Base-by-base conservation (phyloP, 192 early-diverging fungal genomes). In the Entophlyctis luteolus region DNA sequence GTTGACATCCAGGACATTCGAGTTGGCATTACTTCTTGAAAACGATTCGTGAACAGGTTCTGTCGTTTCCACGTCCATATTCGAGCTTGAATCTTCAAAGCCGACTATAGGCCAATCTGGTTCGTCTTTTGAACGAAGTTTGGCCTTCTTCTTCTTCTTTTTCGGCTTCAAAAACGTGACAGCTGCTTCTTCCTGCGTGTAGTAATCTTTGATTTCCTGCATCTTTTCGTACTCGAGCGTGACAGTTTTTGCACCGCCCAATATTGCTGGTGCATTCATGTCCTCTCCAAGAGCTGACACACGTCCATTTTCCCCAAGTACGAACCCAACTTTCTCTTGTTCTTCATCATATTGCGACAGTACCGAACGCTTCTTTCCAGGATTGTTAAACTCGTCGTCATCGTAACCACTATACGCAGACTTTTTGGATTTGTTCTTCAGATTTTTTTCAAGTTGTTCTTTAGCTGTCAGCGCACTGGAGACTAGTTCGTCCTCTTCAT, bases 291-390 rank as follows among this genome's bases (percentile, higher is more conserved):
- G 52, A 25, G 75, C 22, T 50, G 75, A 59, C 29, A 84, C 77
- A 5, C 55, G 57, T 10, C 89, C 89, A 2, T 73, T 59, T 4
- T 72, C 73, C 27, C 72, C 78, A 38, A 93, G 75, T 1, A 68
- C 73, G 69, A 92, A 91, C 1, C 76, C 76, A 32, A 53, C 8
- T 67, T 39, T 71, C 8, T 82, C 73, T 18, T 86, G 68, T 6
- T 86, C 88, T 42, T 93, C 91, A 65, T 93, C 91, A 53, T 93
- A 95, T 38, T 95, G 88, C 8, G 87, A 81, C 14, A 87, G 72
- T 20, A 94, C 49, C 3, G 85, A 74, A 20, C 68, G 73, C 42
- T 87, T 87, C 32, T 77, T 71, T 25, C 82, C 80, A 5, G 59
- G 49, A 4, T 18, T 36, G 16, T 33, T 3, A 27, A 62, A 48